phyloP scores from a whole-genome alignment of 768 basidiomycete genomes.

The Boletus tylopilopsis region DNA sequence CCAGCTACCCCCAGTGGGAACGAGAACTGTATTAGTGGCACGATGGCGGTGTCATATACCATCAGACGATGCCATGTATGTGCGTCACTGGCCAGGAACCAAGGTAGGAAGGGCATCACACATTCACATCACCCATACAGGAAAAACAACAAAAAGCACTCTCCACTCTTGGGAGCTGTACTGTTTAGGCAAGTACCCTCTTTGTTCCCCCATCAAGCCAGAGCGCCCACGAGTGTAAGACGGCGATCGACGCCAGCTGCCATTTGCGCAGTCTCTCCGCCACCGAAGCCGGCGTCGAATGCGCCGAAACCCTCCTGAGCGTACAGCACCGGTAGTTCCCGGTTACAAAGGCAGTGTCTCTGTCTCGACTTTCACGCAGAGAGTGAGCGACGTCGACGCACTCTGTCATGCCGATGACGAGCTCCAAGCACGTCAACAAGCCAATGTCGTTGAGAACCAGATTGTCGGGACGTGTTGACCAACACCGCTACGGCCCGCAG shows the following conservation, averaged over 20 bases:
- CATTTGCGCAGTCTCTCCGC: too few relatives aligned
- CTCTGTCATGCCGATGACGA: conserved; percentile 1
- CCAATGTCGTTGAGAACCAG: too few relatives aligned
- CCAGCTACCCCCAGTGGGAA: too few relatives aligned
- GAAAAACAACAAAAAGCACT: too few relatives aligned
- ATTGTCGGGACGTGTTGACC: too few relatives aligned
- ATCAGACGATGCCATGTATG: conserved; percentile 10
- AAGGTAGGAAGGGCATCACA: not conserved
- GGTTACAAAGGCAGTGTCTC: too few relatives aligned
- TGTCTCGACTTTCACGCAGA: not conserved
- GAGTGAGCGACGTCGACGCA: not conserved
- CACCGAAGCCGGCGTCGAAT: too few relatives aligned
- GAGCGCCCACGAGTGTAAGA: too few relatives aligned
- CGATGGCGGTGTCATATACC: not conserved
- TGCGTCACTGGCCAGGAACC: conserved; percentile 17
- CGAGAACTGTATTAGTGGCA: not conserved
- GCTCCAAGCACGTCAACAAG: not conserved
- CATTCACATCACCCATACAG: not conserved
- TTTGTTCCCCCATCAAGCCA: not conserved
- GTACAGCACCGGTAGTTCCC: too few relatives aligned
- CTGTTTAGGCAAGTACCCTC: conserved; percentile 6
- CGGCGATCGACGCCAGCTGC: too few relatives aligned
- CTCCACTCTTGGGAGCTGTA: not conserved
- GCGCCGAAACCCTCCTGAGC: too few relatives aligned
- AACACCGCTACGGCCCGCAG: too few relatives aligned